phyloP scores from a whole-genome alignment of 2,329 filamentous ascomycete genomes.

The Colletotrichum magnum region DNA sequence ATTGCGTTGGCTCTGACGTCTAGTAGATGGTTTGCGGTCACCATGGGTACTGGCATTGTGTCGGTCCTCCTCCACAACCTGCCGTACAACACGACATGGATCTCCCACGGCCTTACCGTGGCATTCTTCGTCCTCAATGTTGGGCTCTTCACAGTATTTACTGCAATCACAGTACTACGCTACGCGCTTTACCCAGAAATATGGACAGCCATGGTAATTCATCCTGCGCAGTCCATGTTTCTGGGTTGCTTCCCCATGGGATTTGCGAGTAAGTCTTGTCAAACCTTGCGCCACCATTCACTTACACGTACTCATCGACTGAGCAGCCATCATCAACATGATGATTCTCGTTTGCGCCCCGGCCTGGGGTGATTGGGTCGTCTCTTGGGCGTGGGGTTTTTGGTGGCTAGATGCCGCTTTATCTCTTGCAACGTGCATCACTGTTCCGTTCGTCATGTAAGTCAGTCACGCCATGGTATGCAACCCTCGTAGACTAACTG shows the following conservation, averaged over 20 bases:
- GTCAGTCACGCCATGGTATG: background rate
- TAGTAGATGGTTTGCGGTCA: slow-evolving; percentile 69
- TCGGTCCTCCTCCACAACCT: slow-evolving; percentile 73
- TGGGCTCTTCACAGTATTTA: slow-evolving; percentile 68
- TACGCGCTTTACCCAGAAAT: slow-evolving; percentile 77
- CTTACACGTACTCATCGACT: too few relatives aligned
- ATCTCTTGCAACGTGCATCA: slow-evolving; percentile 67
- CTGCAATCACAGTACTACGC: slow-evolving; percentile 68
- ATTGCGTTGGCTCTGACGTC: background rate
- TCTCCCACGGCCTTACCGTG: slow-evolving; percentile 60
- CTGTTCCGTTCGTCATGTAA: slow-evolving; percentile 70
- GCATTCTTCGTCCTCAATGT: slow-evolving; percentile 74
- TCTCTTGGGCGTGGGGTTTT: slow-evolving; percentile 67
- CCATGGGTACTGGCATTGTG: slow-evolving; percentile 79
- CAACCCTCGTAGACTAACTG: too few relatives aligned
- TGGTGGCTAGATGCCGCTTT: slow-evolving; percentile 71
- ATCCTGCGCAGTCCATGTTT: slow-evolving; percentile 78
- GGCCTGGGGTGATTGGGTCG: slow-evolving; percentile 73
- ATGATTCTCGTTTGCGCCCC: slow-evolving; percentile 70
- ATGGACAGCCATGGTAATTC: slow-evolving; percentile 75
- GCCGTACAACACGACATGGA: slow-evolving; percentile 71
- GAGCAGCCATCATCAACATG: slow-evolving; percentile 72
- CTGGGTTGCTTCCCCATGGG: slow-evolving; percentile 79
- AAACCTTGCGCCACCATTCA: too few relatives aligned
- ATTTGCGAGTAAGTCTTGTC: slow-evolving; percentile 64